Evolutionary conservation across 208 protist species (phyloP), one percentile per base, ranked within the genome.

Genomic region (Acanthamoeba healyi): DNA sequence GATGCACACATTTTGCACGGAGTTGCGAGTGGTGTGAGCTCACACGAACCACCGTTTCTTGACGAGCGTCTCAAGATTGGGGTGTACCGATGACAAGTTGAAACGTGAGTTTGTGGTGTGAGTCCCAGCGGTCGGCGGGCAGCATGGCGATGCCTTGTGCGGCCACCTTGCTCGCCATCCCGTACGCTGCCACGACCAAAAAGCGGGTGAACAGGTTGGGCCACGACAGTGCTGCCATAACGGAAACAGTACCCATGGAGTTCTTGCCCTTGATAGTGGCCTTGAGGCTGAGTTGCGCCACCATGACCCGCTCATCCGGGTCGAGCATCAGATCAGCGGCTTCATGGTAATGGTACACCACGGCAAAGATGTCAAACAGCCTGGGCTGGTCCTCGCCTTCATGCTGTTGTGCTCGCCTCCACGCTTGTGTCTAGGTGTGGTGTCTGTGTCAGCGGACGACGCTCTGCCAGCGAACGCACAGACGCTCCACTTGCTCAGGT

Each of bases 91-190:
- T 34, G 84, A 72, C 7, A 22, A 91, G 61, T n/a, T 72, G 84
- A 29, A 91, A 91, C 7, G 84, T n/a, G 9, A 91, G 84, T 5
- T 65, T 2, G 54, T 91, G 84, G 12, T 91, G 84, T 32, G 84
- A 32, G 19, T 91, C 61, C 84, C 84, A 91, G 40, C 38, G 22
- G n/a, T 91, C 84, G 17, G 34, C 54, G 7, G 84, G 61, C 40
- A 91, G 84, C 34, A 91, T 65, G n/a, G 84, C 84, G 26, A 91
- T 91, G 14, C 84, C 84, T 6, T 91, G 84, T 19, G 24, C 84
- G 2, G 84, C 10, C 10, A 24, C 54, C 22, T 24, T 67, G 9
- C 26, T 12, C 0, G 84, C 84, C 84, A 91, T 91, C 12, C 46
- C 61, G 32, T 91, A 91, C 2, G 84, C 84, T 67, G 32, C 32